Base-by-base conservation (phyloP, 257 asterid genomes). In the Lantana camara region DNA sequence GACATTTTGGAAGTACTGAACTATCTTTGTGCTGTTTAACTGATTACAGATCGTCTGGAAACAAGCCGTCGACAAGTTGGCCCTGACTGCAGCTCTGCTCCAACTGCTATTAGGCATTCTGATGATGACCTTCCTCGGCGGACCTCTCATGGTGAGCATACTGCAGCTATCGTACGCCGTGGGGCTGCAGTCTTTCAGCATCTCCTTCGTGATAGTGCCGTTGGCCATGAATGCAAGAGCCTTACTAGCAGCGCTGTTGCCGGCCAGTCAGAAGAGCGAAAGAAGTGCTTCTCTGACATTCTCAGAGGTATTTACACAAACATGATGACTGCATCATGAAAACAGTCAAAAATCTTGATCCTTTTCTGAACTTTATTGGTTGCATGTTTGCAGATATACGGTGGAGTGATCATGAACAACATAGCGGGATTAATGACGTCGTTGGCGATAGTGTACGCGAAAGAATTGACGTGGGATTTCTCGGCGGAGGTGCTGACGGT, bases 331-430 rank as follows among this genome's bases (percentile, higher is more conserved):
- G n/a, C n/a, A n/a, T n/a, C n/a, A n/a, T n/a, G n/a, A n/a, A n/a
- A n/a, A n/a, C n/a, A n/a, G n/a, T n/a, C n/a, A n/a, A n/a, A n/a
- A n/a, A n/a, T n/a, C n/a, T n/a, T n/a, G n/a, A n/a, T n/a, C n/a
- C n/a, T n/a, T n/a, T n/a, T n/a, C n/a, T n/a, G n/a, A n/a, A n/a
- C n/a, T 27, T 27, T 27, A 27, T 2, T 27, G 32, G 5, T 27
- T n/a, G n/a, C n/a, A n/a, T n/a, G n/a, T n/a, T 13, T 7, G 27
- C 84, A 82, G 91, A 79, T 84, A 40, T 84, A 82, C 41, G 79
- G 80, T 4, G 91, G 86, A 41, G 89, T 78, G 40, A 79, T 84
- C 42, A 79, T 84, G 91, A 86, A 80, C 91, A 86, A 84, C 73
- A 62, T 84, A 2, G 61, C 78, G 9, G 91, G 91, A 34, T 44